phyloP scores from a whole-genome alignment of 2,329 filamentous ascomycete genomes.

The Spiromastix sp. region DNA sequence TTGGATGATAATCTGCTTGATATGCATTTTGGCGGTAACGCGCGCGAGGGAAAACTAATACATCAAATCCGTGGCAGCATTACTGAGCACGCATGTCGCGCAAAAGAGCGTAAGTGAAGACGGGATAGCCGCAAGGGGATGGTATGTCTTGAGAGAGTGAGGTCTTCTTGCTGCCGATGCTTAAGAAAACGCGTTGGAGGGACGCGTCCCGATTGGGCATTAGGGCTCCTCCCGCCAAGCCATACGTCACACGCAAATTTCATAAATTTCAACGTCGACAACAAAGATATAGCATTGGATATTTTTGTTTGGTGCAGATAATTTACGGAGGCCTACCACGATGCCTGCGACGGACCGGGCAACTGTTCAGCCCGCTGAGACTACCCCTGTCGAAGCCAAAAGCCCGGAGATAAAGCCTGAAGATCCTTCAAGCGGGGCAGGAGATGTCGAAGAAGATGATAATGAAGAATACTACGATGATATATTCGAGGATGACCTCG shows the following conservation, averaged over 20 bases:
- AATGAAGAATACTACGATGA: conserved; percentile 55
- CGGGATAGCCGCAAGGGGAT: too few relatives aligned
- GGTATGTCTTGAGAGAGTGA: not conserved
- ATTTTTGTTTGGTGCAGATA: too few relatives aligned
- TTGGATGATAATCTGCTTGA: conserved; percentile 99
- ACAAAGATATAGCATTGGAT: too few relatives aligned
- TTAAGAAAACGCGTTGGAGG: conserved; percentile 2
- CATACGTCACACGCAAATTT: too few relatives aligned
- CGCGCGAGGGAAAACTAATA: not conserved
- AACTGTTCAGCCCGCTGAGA: too few relatives aligned
- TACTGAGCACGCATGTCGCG: not conserved
- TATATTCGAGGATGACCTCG: conserved; percentile 42
- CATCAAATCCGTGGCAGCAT: not conserved
- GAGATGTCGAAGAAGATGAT: conserved; percentile 37
- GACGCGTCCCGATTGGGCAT: conserved; percentile 11
- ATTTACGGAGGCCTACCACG: too few relatives aligned
- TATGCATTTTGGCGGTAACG: conserved; percentile 65
- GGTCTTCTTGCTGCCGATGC: not conserved
- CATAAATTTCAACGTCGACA: too few relatives aligned
- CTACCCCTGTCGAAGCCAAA: too few relatives aligned
- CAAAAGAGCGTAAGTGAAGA: too few relatives aligned
- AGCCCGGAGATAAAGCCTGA: too few relatives aligned
- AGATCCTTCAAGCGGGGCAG: conserved; percentile 26
- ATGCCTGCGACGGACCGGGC: too few relatives aligned
- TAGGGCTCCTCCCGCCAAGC: conserved; percentile 9